A percentile compares a stretch with the other conserved stretches of the same genome.
These are phyloP conservation scores for Pichia inconspicua DNA, from an alignment of 1,139 yeast species.

Conservation along the genomic window DNA sequence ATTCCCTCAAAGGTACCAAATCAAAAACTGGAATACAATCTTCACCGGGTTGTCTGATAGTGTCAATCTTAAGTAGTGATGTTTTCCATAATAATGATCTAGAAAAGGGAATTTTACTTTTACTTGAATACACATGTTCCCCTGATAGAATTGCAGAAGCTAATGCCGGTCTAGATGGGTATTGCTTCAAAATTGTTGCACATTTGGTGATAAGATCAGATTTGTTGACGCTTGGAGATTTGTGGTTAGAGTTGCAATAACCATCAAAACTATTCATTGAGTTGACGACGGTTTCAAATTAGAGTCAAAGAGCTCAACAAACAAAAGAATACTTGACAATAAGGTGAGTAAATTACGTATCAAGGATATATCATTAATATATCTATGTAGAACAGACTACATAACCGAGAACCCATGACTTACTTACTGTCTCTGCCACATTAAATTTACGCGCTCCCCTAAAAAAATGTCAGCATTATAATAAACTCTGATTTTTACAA, in stretches of 20 bases:
- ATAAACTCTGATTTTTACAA: too few relatives aligned
- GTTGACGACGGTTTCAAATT: neutral
- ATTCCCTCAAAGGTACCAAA: slow-evolving; percentile 6
- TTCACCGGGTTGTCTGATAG: slow-evolving; percentile 3
- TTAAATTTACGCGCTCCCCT: too few relatives aligned
- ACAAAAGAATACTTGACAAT: too few relatives aligned
- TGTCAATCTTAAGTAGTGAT: slow-evolving; percentile 12
- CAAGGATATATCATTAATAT: too few relatives aligned
- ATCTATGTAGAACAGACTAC: too few relatives aligned
- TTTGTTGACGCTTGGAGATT: neutral
- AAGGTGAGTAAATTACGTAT: too few relatives aligned
- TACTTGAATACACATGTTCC: slow-evolving; percentile 6
- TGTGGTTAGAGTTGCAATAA: neutral
- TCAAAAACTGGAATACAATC: slow-evolving; percentile 4
- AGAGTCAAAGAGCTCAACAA: too few relatives aligned
- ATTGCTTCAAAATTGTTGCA: slow-evolving; percentile 1
- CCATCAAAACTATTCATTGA: neutral
- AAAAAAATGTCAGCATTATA: too few relatives aligned
- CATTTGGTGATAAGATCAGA: slow-evolving; percentile 4
- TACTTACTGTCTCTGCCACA: too few relatives aligned
- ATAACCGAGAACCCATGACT: too few relatives aligned
- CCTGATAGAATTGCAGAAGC: slow-evolving; percentile 12
- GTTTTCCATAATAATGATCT: slow-evolving; percentile 20
- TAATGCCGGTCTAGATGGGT: slow-evolving; percentile 11
- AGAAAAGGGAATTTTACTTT: slow-evolving; percentile 11